Evolutionary conservation across 1,284 basidiomycete genomes (phyloP), one percentile per base, ranked within the genome.

Genomic region (Anthracocystis walkeri): DNA sequence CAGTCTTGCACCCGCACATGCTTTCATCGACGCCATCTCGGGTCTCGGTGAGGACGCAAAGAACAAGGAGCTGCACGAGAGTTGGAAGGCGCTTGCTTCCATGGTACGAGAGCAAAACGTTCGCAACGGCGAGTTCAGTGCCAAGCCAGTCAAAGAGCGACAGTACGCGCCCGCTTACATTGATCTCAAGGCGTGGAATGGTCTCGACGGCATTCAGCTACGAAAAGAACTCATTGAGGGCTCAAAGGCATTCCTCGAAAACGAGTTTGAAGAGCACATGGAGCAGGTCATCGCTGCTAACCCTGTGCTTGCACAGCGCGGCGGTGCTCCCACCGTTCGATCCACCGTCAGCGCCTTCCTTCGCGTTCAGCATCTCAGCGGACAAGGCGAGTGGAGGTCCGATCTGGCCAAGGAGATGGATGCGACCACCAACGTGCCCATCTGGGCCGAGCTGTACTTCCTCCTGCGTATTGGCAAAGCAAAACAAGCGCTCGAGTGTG

Each of bases 391-490:
- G 23, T 85, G 83, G 83, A 44, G 72, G 12, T 58, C 71, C 31
- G 82, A 80, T 14, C 65, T 85, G 29, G 75, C 73, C 50, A 75
- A 69, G 27, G 82, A 82, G 58, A 63, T 82, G 35, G 78, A 80
- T 40, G 46, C 57, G 1, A 58, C 64, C 52, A 76, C 65, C 50
- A 66, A 78, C 44, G 71, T 68, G 78, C 94, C 95, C 7, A 82
- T 98, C 16, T 99, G 95, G 95, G 95, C 95, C 14, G 91, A 92
- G 65, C 86, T 97, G 44, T 99, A 93, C 87, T 94, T 93, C 86
- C 89, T 99, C 10, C 88, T 99, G 8, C 91, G 96, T 29, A 92
- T 92, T 2, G 97, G 96, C 0, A 91, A 95, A 83, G 85, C 88
- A 12, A 87, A 89, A 45, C 94, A 97, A 70, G 95, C 96, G 0